Percentiles rank a stretch among this genome's conserved stretches.
These are phyloP conservation scores for Stephania yunnanensis DNA, from an alignment of 164 flowering plant genomes.

Conservation along the genomic window DNA sequence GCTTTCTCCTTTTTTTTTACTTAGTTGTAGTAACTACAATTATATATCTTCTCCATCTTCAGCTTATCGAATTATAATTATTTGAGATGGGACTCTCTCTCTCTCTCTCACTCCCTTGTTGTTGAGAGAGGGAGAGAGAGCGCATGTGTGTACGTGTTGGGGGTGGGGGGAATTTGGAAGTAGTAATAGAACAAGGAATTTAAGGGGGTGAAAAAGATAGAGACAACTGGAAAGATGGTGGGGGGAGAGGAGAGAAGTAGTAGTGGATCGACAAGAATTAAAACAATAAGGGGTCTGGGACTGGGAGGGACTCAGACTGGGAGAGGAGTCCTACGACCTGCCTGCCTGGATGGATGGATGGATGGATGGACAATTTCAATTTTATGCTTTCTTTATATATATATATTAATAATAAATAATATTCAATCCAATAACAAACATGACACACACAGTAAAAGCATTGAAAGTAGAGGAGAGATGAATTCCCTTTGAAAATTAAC, in stretches of 20 bases:
- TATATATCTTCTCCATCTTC: too few species aligned
- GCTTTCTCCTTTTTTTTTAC: background rate
- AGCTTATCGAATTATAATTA: too few species aligned
- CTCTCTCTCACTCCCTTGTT: constrained; percentile 5
- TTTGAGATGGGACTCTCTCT: background rate
- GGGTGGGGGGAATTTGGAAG: background rate
- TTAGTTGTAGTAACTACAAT: background rate
- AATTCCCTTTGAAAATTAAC: too few species aligned
- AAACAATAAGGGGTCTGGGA: too few species aligned
- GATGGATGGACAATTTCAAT: constrained; percentile 8
- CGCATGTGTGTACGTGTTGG: background rate
- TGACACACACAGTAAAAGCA: background rate
- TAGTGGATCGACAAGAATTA: constrained; percentile 12
- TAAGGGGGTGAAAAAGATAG: constrained; percentile 18
- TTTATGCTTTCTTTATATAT: background rate
- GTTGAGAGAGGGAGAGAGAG: constrained; percentile 14
- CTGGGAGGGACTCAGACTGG: too few species aligned
- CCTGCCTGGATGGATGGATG: constrained; percentile 12
- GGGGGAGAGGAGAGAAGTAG: constrained; percentile 2
- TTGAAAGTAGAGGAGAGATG: background rate
- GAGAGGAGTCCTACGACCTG: too few species aligned
- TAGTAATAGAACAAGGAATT: constrained; percentile 9
- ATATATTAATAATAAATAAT: background rate
- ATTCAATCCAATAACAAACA: background rate
- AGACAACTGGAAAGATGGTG: constrained; percentile 45